Evolutionary conservation across 805 yeast species (phyloP).

Genomic region (Barnettozyma wickerhamii): DNA sequence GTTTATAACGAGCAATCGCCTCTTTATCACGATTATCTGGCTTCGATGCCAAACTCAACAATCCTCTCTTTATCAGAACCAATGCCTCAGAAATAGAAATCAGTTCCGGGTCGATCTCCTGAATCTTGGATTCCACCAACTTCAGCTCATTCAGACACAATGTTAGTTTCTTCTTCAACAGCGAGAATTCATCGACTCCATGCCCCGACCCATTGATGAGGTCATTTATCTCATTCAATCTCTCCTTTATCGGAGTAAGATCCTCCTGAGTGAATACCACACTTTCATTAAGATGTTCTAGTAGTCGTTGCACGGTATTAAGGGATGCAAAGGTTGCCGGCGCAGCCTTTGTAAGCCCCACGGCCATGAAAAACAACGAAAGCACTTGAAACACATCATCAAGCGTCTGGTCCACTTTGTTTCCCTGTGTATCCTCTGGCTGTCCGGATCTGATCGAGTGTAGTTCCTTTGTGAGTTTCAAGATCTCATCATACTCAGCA

Average conservation of each 20-base stretch:
- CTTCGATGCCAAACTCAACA: conserved; percentile 48
- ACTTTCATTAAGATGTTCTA: conserved; percentile 78
- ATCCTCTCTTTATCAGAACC: conserved; percentile 56
- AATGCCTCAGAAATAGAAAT: conserved; percentile 47
- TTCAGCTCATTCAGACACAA: conserved; percentile 57
- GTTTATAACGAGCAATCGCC: conserved; percentile 31
- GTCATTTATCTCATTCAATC: conserved; percentile 64
- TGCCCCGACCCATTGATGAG: conserved; percentile 40
- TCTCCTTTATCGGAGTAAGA: conserved; percentile 65
- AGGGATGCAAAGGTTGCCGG: conserved; percentile 93
- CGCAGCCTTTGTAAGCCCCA: conserved; percentile 85
- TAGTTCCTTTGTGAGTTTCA: conserved; percentile 49
- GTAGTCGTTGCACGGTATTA: conserved; percentile 77
- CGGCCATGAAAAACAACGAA: conserved; percentile 83
- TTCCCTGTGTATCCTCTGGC: conserved; percentile 25
- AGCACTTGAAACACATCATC: conserved; percentile 90
- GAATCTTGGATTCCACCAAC: conserved; percentile 52
- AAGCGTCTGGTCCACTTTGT: conserved; percentile 63
- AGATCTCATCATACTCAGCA: conserved; percentile 52
- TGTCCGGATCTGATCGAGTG: conserved; percentile 39
- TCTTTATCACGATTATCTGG: conserved; percentile 27
- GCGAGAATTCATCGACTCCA: conserved; percentile 46
- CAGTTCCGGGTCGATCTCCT: conserved; percentile 47
- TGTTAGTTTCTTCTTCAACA: conserved; percentile 62
- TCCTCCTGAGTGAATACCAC: conserved; percentile 83